Conservation (phyloP, 108 stramenopile genomes). For the Cyclotella sp. region DNA sequence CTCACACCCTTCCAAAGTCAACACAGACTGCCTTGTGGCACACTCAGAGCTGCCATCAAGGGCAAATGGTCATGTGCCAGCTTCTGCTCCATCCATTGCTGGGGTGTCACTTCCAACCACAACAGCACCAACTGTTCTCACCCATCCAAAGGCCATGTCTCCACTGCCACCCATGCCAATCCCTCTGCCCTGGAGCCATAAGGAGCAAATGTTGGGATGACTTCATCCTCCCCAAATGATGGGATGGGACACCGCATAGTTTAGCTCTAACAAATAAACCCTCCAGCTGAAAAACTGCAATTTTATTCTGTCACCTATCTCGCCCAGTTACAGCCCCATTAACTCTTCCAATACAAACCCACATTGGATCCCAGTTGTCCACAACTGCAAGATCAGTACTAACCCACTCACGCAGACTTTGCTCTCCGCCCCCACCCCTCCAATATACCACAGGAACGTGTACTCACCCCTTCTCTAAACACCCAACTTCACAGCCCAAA, state of each 20-base stretch:
- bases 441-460: too few relatives aligned
- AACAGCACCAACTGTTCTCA: not conserved
- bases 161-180: not conserved
- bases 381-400: too few relatives aligned
- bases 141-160: conserved; percentile 6
- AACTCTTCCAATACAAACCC: too few relatives aligned
- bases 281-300: too few relatives aligned
- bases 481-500: too few relatives aligned
- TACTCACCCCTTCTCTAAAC: too few relatives aligned
- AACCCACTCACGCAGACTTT: too few relatives aligned
- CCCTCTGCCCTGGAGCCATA: not conserved
- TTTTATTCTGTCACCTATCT: too few relatives aligned
- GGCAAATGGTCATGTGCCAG: not conserved
- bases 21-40: not conserved
- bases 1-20: not conserved
- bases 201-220: not conserved
- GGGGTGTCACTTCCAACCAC: not conserved
- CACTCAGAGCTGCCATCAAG: not conserved
- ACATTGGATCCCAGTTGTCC: too few relatives aligned
- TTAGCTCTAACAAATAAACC: too few relatives aligned
- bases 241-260: not conserved
- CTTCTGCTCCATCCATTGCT: conserved; percentile 2
- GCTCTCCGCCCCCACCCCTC: too few relatives aligned
- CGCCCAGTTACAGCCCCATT: too few relatives aligned
- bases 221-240: not conserved